phyloP scores from a whole-genome alignment of 805 yeast species.

The Metschnikowia gruessii region DNA sequence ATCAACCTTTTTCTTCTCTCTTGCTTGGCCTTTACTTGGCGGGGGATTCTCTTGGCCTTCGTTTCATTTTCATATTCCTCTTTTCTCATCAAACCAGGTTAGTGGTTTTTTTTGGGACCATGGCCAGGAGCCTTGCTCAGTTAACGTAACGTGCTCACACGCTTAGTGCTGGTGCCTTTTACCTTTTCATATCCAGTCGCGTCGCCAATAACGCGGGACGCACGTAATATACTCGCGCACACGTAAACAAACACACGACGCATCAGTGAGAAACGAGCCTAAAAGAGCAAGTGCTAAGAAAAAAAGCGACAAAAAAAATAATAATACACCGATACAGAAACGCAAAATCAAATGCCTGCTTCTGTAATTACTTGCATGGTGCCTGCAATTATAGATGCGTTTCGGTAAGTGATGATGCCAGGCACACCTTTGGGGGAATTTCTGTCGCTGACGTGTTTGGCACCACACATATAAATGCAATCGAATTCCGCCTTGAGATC shows the following conservation, averaged over 20 bases:
- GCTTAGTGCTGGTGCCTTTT: background rate
- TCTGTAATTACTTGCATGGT: slow-evolving; percentile 20
- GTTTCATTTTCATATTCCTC: background rate
- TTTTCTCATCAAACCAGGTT: too few relatives aligned
- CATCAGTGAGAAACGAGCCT: too few relatives aligned
- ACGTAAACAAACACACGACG: slow-evolving; percentile 14
- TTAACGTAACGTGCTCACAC: background rate
- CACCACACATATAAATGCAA: slow-evolving; percentile 9
- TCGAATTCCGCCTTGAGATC: background rate
- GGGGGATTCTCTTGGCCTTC: background rate
- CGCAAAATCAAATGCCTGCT: background rate
- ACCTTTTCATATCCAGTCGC: slow-evolving; percentile 2
- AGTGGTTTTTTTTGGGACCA: too few relatives aligned
- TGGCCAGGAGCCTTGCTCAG: too few relatives aligned
- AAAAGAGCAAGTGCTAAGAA: too few relatives aligned
- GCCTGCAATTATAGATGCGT: slow-evolving; percentile 14
- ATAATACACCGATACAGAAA: background rate
- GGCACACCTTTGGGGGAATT: background rate
- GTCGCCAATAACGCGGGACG: slow-evolving; percentile 12
- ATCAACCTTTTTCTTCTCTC: too few relatives aligned
- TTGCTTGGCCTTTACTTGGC: background rate
- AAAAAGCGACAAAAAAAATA: background rate
- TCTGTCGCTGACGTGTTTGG: slow-evolving; percentile 4
- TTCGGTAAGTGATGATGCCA: background rate
- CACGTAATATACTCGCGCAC: slow-evolving; percentile 15